A percentile compares a stretch with the other conserved stretches of the same genome.
These are phyloP conservation scores for Backusella morwellensis DNA, from an alignment of 192 early-diverging fungal species.

Conservation along the genomic window DNA sequence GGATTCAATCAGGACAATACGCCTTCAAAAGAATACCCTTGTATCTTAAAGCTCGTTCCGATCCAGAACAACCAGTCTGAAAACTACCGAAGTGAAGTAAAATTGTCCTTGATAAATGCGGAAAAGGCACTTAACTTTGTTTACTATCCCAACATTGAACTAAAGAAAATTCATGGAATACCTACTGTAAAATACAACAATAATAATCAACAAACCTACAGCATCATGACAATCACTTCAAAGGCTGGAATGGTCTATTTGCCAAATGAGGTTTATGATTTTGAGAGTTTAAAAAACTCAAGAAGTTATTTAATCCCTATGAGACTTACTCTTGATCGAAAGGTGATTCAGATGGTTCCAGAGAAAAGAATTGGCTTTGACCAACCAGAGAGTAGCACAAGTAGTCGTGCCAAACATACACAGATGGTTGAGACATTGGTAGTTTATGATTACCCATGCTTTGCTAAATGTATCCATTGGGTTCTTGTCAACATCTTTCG, in stretches of 20 bases:
- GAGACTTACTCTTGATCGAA: not conserved
- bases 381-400: not conserved
- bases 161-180: not conserved
- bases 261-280: not conserved
- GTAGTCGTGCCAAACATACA: not conserved
- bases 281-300: not conserved
- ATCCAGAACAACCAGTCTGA: not conserved
- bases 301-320: not conserved
- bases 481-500: not conserved
- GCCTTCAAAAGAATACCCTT: not conserved
- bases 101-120: not conserved
- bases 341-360: not conserved
- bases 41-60: not conserved
- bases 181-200: not conserved
- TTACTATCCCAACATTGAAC: not conserved
- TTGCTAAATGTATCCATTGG: not conserved
- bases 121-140: not conserved
- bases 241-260: not conserved
- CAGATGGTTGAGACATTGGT: not conserved
- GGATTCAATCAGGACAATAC: not conserved
- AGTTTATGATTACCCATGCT: not conserved
- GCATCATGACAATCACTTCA: not conserved
- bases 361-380: not conserved
- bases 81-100: not conserved
- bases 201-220: not conserved